Conservation (phyloP, 2,329 filamentous ascomycete species). For the Coniella vitis region DNA sequence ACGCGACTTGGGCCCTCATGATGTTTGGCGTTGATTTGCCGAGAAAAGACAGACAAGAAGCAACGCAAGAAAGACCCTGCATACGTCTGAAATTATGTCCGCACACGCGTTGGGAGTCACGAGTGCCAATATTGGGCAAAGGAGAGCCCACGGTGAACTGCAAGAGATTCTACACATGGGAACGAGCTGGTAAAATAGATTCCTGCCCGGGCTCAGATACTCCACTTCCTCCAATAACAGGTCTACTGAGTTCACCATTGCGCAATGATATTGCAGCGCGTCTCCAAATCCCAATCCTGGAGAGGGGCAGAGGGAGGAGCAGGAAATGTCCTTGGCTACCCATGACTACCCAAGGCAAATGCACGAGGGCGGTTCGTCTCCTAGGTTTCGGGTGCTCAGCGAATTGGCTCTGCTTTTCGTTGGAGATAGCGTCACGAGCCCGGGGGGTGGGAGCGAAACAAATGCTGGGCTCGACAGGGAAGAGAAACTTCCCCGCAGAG, state of each 20-base stretch:
- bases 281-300: neutral
- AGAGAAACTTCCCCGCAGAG: neutral
- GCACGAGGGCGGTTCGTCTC: neutral
- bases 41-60: too few relatives aligned
- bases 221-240: neutral
- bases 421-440: neutral
- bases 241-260: neutral
- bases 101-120: too few relatives aligned
- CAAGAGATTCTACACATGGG: neutral
- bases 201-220: neutral
- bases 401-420: neutral
- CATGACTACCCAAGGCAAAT: neutral
- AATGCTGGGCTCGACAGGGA: neutral
- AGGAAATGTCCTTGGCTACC: too few relatives aligned
- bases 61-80: too few relatives aligned
- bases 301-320: neutral
- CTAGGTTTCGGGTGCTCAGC: neutral
- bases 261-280: neutral
- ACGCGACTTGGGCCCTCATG: constrained; percentile 1
- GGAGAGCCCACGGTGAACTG: too few relatives aligned
- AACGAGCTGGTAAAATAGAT: neutral
- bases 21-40: neutral
- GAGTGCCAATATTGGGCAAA: too few relatives aligned
- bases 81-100: too few relatives aligned
- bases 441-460: neutral